phyloP scores from a whole-genome alignment of 768 basidiomycete genomes.

The Tricholoma sp. region DNA sequence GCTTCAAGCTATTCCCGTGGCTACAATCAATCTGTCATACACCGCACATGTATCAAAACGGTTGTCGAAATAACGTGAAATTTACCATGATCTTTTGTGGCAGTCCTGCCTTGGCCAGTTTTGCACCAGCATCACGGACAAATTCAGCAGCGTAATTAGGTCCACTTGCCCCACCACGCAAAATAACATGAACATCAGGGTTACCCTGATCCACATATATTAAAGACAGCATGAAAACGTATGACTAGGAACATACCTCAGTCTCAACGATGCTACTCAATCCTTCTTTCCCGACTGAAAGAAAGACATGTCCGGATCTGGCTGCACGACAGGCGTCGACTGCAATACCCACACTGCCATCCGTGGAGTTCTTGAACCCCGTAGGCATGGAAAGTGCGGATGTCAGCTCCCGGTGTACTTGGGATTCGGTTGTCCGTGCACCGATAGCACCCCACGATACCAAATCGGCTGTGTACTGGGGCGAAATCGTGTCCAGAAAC shows the following conservation, averaged over 20 bases:
- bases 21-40: constrained; percentile 82
- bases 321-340: constrained; percentile 96
- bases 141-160: constrained; percentile 84
- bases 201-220: constrained; percentile 57
- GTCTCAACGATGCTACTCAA: constrained; percentile 94
- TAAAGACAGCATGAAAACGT: background rate
- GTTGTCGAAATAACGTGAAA: background rate
- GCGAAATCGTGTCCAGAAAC: constrained; percentile 67
- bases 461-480: constrained; percentile 89
- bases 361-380: constrained; percentile 98
- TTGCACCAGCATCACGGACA: constrained; percentile 69
- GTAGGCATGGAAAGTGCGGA: constrained; percentile 92
- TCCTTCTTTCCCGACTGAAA: constrained; percentile 96
- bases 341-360: constrained; percentile 87
- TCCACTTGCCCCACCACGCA: constrained; percentile 84
- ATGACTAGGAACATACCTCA: constrained; percentile 42
- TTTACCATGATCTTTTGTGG: constrained; percentile 82
- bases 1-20: constrained; percentile 93
- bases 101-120: constrained; percentile 75
- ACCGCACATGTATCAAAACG: background rate
- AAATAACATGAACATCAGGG: constrained; percentile 88
- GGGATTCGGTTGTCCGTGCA: constrained; percentile 87
- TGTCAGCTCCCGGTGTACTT: constrained; percentile 86
- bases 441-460: constrained; percentile 95
- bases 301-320: constrained; percentile 86